Evolutionary conservation across 2,329 filamentous ascomycete species (phyloP), one percentile per base, ranked within the genome.

Genomic region (Hypoxylon sp.): DNA sequence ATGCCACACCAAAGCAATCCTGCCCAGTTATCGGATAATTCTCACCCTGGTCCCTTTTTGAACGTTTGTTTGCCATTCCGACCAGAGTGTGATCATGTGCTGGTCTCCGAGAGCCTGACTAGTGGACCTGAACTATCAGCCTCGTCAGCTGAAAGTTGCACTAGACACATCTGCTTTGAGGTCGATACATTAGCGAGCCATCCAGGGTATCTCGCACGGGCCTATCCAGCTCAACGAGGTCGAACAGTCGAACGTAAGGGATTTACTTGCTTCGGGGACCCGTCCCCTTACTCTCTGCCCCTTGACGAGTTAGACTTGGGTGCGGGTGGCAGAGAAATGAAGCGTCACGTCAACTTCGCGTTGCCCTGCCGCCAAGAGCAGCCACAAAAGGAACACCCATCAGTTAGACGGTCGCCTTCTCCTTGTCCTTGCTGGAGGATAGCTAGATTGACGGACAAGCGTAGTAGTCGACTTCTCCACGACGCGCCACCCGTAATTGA

Each of bases 91-190:
- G 6, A 27, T 42, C 35, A 27, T 22, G 14, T 17, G 10, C 11
- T 14, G 27, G 13, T 22, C 6, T 2, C 13, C 14, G 40, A 46
- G 20, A 33, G 8, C 3, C 11, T 30, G 10, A 13, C 6, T 14
- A 6, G 33, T 6, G 55, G 31, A 35, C 17, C 40, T 57, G 17
- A 35, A 35, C 27, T 6, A 48, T 48, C 20, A 35, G 30, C 20
- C 13, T 20, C 27, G 6, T 25, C 27, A 35, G 27, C 40, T 11
- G 22, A 31, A 10, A 14, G 13, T 4, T n/a, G 20, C 31, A 17
- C 55, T 10, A 35, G 30, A 14, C 55, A 57, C 8, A 48, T 57
- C 17, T 2, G 13, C 40, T 57, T 31, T 27, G 55, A 31, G 11
- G 17, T 48, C 25, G 5, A 25, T n/a, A 25, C 22, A n/a, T 42